Evolutionary conservation across 345 rosid species (phyloP).

Genomic region (Eucalyptus curtisii): DNA sequence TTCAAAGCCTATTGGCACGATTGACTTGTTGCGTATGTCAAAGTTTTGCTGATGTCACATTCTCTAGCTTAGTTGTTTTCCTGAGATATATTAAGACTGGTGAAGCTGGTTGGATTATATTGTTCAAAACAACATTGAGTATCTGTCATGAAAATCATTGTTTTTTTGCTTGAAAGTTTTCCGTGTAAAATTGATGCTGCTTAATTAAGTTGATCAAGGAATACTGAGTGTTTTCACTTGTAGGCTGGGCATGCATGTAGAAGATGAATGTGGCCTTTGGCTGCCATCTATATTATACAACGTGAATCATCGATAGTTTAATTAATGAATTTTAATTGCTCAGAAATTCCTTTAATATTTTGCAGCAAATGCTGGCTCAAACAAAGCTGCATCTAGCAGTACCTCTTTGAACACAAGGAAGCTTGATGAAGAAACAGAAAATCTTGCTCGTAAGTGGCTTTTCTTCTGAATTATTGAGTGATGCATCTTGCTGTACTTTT

Average conservation of each 20-base stretch:
- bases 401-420: constrained; percentile 85
- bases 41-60: not conserved
- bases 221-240: not conserved
- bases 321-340: not conserved
- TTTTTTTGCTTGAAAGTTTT: not conserved
- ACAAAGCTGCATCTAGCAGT: constrained; percentile 90
- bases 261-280: not conserved
- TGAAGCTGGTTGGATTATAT: not conserved
- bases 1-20: not conserved
- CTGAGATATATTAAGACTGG: not conserved
- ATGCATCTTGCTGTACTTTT: not conserved
- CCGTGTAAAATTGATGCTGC: not conserved
- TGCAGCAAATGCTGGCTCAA: constrained; percentile 78
- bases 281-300: not conserved
- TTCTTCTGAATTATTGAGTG: not conserved
- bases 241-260: not conserved
- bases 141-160: not conserved
- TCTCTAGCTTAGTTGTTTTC: not conserved
- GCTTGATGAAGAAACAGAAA: constrained; percentile 95
- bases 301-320: not conserved
- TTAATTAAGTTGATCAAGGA: not conserved
- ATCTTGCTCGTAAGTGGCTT: constrained; percentile 64
- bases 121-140: not conserved
- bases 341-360: not conserved
- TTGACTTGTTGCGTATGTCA: not conserved